Conservation (phyloP, 2,329 filamentous ascomycete species). For the Periconia digitata region DNA sequence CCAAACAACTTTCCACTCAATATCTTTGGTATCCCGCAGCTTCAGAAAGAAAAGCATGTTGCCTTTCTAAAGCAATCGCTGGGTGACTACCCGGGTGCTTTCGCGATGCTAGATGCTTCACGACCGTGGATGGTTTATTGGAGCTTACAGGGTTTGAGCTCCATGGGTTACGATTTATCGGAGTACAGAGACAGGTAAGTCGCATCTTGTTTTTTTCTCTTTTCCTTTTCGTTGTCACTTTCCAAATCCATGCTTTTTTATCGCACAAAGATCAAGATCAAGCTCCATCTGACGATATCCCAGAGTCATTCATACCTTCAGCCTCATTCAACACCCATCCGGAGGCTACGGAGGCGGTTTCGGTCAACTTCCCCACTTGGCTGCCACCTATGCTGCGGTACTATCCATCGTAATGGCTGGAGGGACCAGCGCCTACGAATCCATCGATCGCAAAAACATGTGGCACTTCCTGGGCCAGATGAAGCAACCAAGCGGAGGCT, state of each 20-base stretch:
- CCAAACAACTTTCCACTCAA: conserved; percentile 62
- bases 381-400: conserved; percentile 82
- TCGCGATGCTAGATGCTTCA: conserved; percentile 78
- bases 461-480: conserved; percentile 87
- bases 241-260: not conserved
- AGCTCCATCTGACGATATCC: conserved; percentile 13
- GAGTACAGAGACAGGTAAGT: conserved; percentile 65
- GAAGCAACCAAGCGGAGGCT: conserved; percentile 88
- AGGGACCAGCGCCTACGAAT: conserved; percentile 69
- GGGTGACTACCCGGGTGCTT: conserved; percentile 66
- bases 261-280: not conserved
- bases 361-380: conserved; percentile 85
- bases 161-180: conserved; percentile 73
- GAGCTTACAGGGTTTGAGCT: conserved; percentile 73
- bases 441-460: conserved; percentile 80
- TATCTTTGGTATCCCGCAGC: conserved; percentile 69
- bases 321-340: conserved; percentile 75
- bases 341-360: conserved; percentile 95
- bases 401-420: conserved; percentile 79
- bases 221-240: not conserved
- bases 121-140: conserved; percentile 95
- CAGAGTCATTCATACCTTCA: conserved; percentile 71
- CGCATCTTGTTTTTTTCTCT: not conserved
- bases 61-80: conserved; percentile 61
- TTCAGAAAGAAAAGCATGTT: conserved; percentile 66